Evolutionary conservation across 2,329 filamentous ascomycete genomes (phyloP).

Genomic region (Beauveria sp.): DNA sequence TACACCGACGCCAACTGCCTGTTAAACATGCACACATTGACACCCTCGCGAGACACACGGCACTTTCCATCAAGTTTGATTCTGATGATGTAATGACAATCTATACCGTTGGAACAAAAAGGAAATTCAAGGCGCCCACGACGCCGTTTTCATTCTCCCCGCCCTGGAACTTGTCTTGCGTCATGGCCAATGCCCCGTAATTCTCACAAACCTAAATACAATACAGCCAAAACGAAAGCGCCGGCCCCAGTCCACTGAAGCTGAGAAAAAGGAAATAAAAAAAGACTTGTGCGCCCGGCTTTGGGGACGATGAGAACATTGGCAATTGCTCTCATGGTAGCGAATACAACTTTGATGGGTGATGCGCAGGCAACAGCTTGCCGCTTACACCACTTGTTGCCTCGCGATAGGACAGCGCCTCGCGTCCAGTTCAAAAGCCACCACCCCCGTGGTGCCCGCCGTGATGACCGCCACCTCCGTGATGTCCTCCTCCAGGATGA

Average conservation of each 20-base stretch:
- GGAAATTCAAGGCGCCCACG: not conserved
- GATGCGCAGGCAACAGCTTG: no score
- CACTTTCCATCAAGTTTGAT: not conserved
- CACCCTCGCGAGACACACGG: not conserved
- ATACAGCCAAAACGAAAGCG: not conserved
- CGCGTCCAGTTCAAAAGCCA: not conserved
- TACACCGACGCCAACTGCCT: no score
- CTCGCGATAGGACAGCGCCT: not conserved
- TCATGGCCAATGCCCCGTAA: slow-evolving; percentile 3
- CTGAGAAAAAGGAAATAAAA: not conserved
- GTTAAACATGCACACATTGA: not conserved
- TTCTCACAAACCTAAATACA: not conserved
- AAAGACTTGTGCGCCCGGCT: no score
- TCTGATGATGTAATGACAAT: not conserved
- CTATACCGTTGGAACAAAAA: not conserved
- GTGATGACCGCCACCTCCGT: not conserved
- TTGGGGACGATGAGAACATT: no score
- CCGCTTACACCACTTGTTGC: not conserved
- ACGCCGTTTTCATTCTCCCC: not conserved
- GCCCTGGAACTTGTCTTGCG: not conserved
- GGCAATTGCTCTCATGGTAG: no score
- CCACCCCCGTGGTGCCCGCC: not conserved
- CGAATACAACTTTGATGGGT: no score
- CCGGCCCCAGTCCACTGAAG: not conserved
- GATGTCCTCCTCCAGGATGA: not conserved